Evolutionary conservation across 306 rosid species (phyloP).

Genomic region (Dalbergia oliveri): DNA sequence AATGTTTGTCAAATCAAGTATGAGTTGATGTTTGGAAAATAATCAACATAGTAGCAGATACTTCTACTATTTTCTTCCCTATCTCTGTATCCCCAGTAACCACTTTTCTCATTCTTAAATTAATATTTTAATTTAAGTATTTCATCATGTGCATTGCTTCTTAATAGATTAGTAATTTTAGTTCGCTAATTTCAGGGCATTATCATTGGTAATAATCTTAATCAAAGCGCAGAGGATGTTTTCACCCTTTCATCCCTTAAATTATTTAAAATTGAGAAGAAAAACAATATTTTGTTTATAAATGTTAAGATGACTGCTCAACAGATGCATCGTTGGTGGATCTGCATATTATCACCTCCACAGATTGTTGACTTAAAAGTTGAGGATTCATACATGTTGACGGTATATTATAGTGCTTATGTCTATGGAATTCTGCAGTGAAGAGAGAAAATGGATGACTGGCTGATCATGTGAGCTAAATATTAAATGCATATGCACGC

Average conservation of each 20-base stretch:
- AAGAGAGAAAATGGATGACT: constrained; percentile 31
- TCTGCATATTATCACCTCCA: constrained; percentile 24
- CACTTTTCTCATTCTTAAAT: constrained; percentile 19
- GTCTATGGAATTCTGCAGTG: constrained; percentile 11
- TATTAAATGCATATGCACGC: constrained; percentile 19
- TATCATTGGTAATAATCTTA: constrained; percentile 16
- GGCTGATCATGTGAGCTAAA: background rate
- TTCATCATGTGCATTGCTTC: background rate
- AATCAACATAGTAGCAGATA: background rate
- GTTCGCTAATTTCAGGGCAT: background rate
- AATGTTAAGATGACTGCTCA: background rate
- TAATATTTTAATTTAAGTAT: background rate
- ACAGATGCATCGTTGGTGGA: background rate
- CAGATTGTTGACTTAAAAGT: constrained; percentile 3
- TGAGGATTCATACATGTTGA: constrained; percentile 11
- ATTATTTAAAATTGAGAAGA: background rate
- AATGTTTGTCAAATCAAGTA: constrained; percentile 6
- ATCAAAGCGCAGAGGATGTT: background rate
- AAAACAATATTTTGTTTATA: background rate
- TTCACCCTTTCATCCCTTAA: background rate
- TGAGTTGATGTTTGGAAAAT: constrained; percentile 13
- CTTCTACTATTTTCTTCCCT: background rate
- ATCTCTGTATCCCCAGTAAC: background rate
- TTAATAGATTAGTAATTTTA: background rate
- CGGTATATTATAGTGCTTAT: background rate